Conservation (phyloP, 2,329 filamentous ascomycete genomes). For the Seiridium unicorne region DNA sequence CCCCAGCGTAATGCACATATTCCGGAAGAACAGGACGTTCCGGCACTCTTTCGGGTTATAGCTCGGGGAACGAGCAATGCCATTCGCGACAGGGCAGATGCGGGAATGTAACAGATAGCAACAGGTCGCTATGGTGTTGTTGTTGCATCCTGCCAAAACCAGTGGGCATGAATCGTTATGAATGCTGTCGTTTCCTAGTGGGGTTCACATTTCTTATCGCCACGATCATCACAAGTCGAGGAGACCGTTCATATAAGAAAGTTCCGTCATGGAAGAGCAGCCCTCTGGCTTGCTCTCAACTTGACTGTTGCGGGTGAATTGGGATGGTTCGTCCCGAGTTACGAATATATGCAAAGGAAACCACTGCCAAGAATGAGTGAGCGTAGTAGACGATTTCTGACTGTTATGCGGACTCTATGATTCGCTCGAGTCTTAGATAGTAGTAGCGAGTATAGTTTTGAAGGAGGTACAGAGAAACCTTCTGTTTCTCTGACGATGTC, state of each 20-base stretch:
- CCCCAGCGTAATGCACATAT: neutral
- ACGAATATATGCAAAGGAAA: too few relatives aligned
- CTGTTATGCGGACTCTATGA: too few relatives aligned
- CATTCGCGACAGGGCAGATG: neutral
- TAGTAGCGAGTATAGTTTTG: too few relatives aligned
- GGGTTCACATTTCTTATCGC: neutral
- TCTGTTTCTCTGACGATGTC: too few relatives aligned
- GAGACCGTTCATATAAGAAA: too few relatives aligned
- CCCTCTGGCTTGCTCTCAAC: neutral
- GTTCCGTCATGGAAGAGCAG: neutral
- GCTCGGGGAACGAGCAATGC: constrained; percentile 2
- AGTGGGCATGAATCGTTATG: neutral
- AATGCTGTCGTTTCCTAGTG: neutral
- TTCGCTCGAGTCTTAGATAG: too few relatives aligned
- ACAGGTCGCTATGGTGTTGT: neutral
- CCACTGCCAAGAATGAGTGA: too few relatives aligned
- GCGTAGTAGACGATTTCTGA: too few relatives aligned
- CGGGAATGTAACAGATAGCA: neutral
- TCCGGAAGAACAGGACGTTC: neutral
- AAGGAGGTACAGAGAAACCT: too few relatives aligned
- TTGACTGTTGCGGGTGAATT: neutral
- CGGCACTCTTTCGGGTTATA: neutral
- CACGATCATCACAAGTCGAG: neutral
- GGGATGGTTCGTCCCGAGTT: too few relatives aligned
- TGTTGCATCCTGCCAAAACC: neutral